Evolutionary conservation across 108 stramenopile species (phyloP).

Genomic region (Licmophora abbreviata): DNA sequence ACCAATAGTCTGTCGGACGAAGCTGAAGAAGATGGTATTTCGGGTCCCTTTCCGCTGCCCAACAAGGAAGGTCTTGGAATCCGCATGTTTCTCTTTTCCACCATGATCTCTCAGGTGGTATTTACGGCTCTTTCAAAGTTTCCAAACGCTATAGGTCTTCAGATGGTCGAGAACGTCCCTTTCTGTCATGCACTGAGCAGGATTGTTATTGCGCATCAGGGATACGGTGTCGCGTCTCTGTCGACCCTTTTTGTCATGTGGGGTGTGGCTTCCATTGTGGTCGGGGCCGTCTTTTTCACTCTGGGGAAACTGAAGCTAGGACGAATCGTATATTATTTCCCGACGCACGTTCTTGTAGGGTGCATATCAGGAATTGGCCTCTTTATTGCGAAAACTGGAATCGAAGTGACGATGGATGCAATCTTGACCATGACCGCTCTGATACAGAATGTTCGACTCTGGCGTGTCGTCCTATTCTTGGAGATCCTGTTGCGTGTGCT

Average conservation of each 20-base stretch:
- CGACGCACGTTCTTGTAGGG: slow-evolving; percentile 73
- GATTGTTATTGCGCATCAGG: slow-evolving; percentile 51
- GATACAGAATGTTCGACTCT: slow-evolving; percentile 25
- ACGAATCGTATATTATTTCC: slow-evolving; percentile 73
- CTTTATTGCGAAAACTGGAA: slow-evolving; percentile 55
- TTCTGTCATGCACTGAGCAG: slow-evolving; percentile 57
- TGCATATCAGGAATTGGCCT: slow-evolving; percentile 84
- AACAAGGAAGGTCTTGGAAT: slow-evolving; percentile 69
- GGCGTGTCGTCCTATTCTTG: slow-evolving; percentile 43
- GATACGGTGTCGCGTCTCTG: slow-evolving; percentile 55
- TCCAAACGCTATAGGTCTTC: slow-evolving; percentile 57
- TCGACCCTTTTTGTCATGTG: slow-evolving; percentile 73
- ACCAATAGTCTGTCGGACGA: slow-evolving; percentile 1
- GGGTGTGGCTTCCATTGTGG: slow-evolving; percentile 57
- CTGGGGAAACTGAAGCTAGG: slow-evolving; percentile 66
- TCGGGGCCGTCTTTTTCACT: slow-evolving; percentile 59
- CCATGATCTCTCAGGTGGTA: slow-evolving; percentile 57
- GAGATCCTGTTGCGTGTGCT: slow-evolving; percentile 56
- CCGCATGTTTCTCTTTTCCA: slow-evolving; percentile 72
- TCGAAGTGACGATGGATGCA: slow-evolving; percentile 64
- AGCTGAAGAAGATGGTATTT: background rate
- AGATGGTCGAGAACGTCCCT: slow-evolving; percentile 86
- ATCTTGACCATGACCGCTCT: slow-evolving; percentile 27
- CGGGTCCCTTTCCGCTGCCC: slow-evolving; percentile 31
- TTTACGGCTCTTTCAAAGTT: slow-evolving; percentile 62